A percentile compares a stretch with the other conserved stretches of the same genome.
These are phyloP conservation scores for Fusarium pseudocircinatum DNA, from an alignment of 2,329 filamentous ascomycete genomes.

Conservation along the genomic window DNA sequence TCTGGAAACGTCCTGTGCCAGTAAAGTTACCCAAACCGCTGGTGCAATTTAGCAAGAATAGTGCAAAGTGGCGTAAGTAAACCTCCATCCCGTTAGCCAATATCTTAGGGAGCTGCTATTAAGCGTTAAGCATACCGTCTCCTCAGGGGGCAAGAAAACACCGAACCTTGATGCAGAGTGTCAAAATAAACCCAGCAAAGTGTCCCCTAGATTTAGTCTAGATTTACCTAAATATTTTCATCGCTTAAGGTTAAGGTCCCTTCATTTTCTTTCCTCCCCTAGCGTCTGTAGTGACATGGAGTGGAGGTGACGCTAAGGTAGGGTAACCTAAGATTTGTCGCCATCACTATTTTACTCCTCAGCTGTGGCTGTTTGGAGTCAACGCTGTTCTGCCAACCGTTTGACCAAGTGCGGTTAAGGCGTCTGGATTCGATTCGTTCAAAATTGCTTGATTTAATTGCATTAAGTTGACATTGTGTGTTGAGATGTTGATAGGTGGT, in stretches of 20 bases:
- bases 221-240: no score
- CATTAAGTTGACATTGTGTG: neutral
- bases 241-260: no score
- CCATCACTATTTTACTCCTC: slow-evolving; percentile 15
- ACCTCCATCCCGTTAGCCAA: neutral
- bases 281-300: neutral
- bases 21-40: neutral
- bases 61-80: slow-evolving; percentile 19
- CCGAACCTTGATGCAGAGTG: no score
- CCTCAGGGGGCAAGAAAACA: no score
- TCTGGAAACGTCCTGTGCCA: slow-evolving; percentile 12
- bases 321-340: neutral
- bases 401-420: slow-evolving; percentile 26
- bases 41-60: slow-evolving; percentile 6
- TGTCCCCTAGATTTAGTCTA: no score
- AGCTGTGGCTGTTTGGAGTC: slow-evolving; percentile 23
- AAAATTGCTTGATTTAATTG: slow-evolving; percentile 4
- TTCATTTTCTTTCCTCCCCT: no score
- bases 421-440: slow-evolving; percentile 22
- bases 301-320: neutral
- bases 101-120: neutral
- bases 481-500: slow-evolving; percentile 2
- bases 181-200: no score
- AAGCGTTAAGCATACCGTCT: slow-evolving; percentile 9
- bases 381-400: slow-evolving; percentile 7